Conservation (phyloP, 345 rosid genomes). For the Trapa incisa region DNA sequence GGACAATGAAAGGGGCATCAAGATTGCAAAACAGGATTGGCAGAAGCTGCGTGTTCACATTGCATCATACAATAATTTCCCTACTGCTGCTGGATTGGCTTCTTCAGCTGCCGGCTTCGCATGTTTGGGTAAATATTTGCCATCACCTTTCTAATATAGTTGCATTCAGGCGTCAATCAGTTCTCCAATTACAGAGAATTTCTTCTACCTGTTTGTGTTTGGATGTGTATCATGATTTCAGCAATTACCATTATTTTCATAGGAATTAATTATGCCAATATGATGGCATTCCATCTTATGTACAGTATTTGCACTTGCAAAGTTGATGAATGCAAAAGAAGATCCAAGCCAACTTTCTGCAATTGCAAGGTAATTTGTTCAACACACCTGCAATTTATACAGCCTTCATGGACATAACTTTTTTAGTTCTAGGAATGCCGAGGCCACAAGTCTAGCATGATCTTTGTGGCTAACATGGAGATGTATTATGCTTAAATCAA, state of each 20-base stretch:
- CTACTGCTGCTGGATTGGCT: conserved; percentile 98
- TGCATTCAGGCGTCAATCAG: not conserved
- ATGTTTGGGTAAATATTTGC: conserved; percentile 55
- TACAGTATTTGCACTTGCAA: conserved; percentile 82
- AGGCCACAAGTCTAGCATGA: not conserved
- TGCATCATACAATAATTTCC: conserved; percentile 89
- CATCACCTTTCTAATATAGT: not conserved
- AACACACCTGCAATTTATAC: not conserved
- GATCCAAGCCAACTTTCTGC: conserved; percentile 87
- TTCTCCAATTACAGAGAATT: not conserved
- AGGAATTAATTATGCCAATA: not conserved
- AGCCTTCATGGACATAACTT: not conserved
- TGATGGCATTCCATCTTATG: not conserved
- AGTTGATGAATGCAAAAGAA: conserved; percentile 88
- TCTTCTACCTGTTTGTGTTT: not conserved
- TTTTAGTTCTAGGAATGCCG: not conserved
- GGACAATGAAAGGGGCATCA: conserved; percentile 68
- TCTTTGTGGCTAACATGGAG: not conserved
- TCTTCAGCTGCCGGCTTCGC: conserved; percentile 99
- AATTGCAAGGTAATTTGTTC: conserved; percentile 60
- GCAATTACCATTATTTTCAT: not conserved
- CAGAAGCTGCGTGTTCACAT: conserved; percentile 66
- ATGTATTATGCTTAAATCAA: not conserved
- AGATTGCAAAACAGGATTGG: conserved; percentile 77
- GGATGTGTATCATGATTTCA: not conserved